These are phyloP conservation scores for Oryza brachyantha DNA, from an alignment of 176 grass and related monocot species.

Conservation along the genomic window DNA sequence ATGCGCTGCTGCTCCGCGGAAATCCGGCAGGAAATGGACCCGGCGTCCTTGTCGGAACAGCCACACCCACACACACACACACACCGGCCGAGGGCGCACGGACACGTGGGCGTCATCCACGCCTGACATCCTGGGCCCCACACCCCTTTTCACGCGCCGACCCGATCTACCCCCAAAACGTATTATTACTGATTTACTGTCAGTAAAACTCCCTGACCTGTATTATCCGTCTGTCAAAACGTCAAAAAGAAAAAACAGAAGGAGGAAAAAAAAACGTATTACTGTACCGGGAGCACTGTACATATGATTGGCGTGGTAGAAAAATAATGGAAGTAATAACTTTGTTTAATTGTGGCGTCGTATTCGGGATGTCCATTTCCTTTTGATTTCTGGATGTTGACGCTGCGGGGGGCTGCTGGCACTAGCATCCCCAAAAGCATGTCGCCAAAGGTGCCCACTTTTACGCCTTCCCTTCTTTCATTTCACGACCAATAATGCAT, in stretches of 20 bases:
- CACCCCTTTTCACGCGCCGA: not conserved
- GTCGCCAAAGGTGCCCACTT: not conserved
- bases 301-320: no score
- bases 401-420: not conserved
- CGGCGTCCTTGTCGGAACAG: not conserved
- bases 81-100: no score
- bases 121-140: not conserved
- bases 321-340: not conserved
- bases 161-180: not conserved
- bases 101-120: conserved; percentile 17
- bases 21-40: not conserved
- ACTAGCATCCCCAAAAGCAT: conserved; percentile 24
- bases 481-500: not conserved
- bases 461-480: not conserved
- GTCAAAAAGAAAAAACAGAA: no score
- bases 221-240: no score
- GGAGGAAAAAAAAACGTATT: no score
- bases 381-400: conserved; percentile 7
- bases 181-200: no score
- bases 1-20: not conserved
- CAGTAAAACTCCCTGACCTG: no score
- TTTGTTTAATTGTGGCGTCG: conserved; percentile 1
- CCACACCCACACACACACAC: no score
- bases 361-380: not conserved
- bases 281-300: no score